Evolutionary conservation across 768 basidiomycete genomes (phyloP), one percentile per base, ranked within the genome.

Genomic region (Mycena olivaceomarginata): DNA sequence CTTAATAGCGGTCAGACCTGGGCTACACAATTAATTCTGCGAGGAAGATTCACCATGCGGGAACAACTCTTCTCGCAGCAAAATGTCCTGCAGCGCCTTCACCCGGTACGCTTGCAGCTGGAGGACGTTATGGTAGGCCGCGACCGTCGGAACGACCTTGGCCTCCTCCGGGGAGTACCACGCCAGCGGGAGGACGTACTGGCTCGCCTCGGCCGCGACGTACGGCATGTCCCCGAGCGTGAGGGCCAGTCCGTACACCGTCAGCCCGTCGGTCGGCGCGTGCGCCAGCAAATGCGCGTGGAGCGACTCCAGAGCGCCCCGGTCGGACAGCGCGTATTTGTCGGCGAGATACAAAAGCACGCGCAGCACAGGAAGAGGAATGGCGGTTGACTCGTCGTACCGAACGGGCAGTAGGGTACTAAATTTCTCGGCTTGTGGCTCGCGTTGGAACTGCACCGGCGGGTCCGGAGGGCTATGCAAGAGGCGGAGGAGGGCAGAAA

Each of bases 291-390:
- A 84, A 83, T 95, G 94, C 37, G 84, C 83, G 73, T 87, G 85
- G 62, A 95, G 80, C 20, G 85, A 82, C 4, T 83, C 81, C 70
- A 88, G 80, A 63, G 92, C 87, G 7, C 87, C 18, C 20, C 39
- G 77, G 11, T 88, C 87, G 41, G 89, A 86, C 25, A 95, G 85
- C 5, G 86, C 87, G 79, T 95, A 95, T 82, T 95, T 95, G 84
- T 95, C 94, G 45, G 88, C 90, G 56, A 95, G 86, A 60, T 81
- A 84, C 81, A 93, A 89, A 77, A 95, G 85, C 63, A 89, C 79
- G 16, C 91, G 87, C 51, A 95, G 89, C 20, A 95, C 83, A 25
- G 94, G 94, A 12, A 93, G 87, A 2, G 94, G 94, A 59, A 95
- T 92, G 51, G 92, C 85, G 13, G 91, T 88, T 0, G 85, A 82